Base-by-base conservation (phyloP, 2,329 filamentous ascomycete species). In the Ceratocystis lukuohia region DNA sequence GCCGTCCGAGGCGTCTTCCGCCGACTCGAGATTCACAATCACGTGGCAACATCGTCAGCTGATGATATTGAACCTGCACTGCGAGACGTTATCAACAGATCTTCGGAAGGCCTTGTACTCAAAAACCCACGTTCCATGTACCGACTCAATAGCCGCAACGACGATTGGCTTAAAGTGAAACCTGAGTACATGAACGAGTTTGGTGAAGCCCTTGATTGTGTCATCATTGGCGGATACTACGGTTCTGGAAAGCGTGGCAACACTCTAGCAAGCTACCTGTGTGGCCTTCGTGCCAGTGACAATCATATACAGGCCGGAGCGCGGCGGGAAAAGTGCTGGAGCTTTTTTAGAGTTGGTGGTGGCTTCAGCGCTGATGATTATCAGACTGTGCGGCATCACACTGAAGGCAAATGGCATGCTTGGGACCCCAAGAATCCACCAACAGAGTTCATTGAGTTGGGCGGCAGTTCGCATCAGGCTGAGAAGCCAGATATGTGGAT, bases 111-210 rank as follows among this genome's bases (percentile, higher is more conserved):
- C 1, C 80, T 97, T 0, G 91, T 99, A 0, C 77, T 97, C 64
- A 99, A 99, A 78, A 97, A 96, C 69, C 94, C 94, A 6, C 82
- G 88, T 4, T 96, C 92, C 0, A 82, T 84, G 72, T 99, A 99
- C 74, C 82, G 85, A 5, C 80, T 97, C 8, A 96, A 96, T 72
- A 89, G 90, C 70, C 88, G 94, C 61, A 94, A 95, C 71, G 89
- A 96, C 71, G 90, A 96, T 75, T 99, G 94, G 94, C 88, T 96
- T 77, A 99, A 99, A 74, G 92, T 99, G 7, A 99, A 99, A 72
- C 94, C 94, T 0, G 94, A 99, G 70, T 99, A 99, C 75, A 96
- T 97, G 92, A 87, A 87, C 1, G 93, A 96, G 69, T 96, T 94
- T 74, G 94, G 94, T 69, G 93, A 97, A 75, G 90, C 88, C 0